These are phyloP conservation scores for Aureobasidium sp. DNA, from an alignment of 2,329 filamentous ascomycete genomes.

Conservation along the genomic window DNA sequence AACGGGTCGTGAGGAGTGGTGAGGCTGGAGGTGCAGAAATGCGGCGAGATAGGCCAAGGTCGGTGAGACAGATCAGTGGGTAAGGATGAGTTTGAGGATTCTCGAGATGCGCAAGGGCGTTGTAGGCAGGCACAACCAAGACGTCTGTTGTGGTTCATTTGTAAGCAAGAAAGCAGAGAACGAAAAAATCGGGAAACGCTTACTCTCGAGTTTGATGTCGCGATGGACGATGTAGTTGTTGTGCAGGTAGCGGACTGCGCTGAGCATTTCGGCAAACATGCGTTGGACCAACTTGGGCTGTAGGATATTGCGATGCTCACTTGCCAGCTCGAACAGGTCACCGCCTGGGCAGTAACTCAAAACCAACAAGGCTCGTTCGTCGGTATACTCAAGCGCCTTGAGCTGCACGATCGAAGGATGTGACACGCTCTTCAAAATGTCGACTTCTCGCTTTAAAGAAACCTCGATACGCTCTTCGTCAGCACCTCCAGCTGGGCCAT, in stretches of 20 bases:
- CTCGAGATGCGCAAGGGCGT: slow-evolving; percentile 55
- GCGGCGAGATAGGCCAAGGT: slow-evolving; percentile 80
- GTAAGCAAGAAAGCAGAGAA: not conserved
- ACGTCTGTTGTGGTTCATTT: slow-evolving; percentile 54
- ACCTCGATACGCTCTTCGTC: slow-evolving; percentile 90
- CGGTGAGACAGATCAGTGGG: slow-evolving; percentile 80
- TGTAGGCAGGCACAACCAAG: slow-evolving; percentile 69
- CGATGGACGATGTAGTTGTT: slow-evolving; percentile 81
- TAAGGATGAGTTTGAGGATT: slow-evolving; percentile 72
- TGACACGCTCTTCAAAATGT: slow-evolving; percentile 80
- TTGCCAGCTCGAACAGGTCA: slow-evolving; percentile 89
- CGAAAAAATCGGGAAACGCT: slow-evolving; percentile 29
- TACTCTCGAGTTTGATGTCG: slow-evolving; percentile 97
- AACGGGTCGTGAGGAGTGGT: slow-evolving; percentile 85
- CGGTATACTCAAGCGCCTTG: slow-evolving; percentile 83
- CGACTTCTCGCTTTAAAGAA: slow-evolving; percentile 87
- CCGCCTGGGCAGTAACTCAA: slow-evolving; percentile 89
- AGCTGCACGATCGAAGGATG: slow-evolving; percentile 88
- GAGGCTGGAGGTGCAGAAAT: slow-evolving; percentile 67
- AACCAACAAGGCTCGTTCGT: slow-evolving; percentile 73
- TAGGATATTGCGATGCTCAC: slow-evolving; percentile 60
- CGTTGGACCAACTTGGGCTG: slow-evolving; percentile 65
- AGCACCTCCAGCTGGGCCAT: slow-evolving; percentile 86
- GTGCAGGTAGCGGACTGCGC: slow-evolving; percentile 80
- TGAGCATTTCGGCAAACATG: slow-evolving; percentile 84